Conservation (phyloP, 495 filamentous ascomycete species). For the Xylaria palmicola region DNA sequence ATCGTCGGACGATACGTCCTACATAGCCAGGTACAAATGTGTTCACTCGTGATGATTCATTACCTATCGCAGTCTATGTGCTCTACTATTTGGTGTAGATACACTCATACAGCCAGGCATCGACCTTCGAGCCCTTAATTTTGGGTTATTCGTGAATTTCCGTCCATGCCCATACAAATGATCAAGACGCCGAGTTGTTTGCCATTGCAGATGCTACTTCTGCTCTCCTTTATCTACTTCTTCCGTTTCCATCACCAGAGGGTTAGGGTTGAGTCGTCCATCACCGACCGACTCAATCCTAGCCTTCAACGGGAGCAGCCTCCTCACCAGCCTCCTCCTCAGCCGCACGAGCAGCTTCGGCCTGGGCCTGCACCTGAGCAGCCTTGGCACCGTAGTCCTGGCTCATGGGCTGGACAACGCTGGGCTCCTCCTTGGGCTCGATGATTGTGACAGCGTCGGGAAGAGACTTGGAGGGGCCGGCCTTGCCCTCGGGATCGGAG, state of each 20-base stretch:
- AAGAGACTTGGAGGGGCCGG: conserved; percentile 91
- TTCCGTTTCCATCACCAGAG: conserved; percentile 6
- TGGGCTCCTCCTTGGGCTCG: conserved; percentile 98
- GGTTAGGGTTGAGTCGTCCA: conserved; percentile 31
- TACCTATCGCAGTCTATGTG: conserved; percentile 20
- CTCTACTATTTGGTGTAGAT: conserved; percentile 11
- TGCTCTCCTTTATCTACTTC: conserved; percentile 6
- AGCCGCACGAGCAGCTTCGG: conserved; percentile 63
- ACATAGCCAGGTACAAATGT: background rate
- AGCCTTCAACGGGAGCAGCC: conserved; percentile 50
- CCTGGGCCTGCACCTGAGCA: conserved; percentile 70
- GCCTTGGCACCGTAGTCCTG: conserved; percentile 99
- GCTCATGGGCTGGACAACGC: conserved; percentile 87
- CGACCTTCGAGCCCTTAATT: conserved; percentile 14
- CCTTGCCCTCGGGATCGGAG: conserved; percentile 98
- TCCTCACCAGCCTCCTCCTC: conserved; percentile 61
- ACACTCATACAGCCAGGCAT: conserved; percentile 18
- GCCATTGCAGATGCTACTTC: conserved; percentile 18
- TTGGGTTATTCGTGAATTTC: conserved; percentile 19
- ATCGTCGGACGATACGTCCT: background rate
- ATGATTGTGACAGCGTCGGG: conserved; percentile 98
- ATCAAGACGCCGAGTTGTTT: conserved; percentile 32
- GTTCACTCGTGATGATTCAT: conserved; percentile 22
- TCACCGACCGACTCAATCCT: conserved; percentile 40
- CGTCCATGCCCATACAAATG: conserved; percentile 30